Evolutionary conservation across 768 basidiomycete species (phyloP), one percentile per base, ranked within the genome.

Genomic region (Baorangia bicolor): DNA sequence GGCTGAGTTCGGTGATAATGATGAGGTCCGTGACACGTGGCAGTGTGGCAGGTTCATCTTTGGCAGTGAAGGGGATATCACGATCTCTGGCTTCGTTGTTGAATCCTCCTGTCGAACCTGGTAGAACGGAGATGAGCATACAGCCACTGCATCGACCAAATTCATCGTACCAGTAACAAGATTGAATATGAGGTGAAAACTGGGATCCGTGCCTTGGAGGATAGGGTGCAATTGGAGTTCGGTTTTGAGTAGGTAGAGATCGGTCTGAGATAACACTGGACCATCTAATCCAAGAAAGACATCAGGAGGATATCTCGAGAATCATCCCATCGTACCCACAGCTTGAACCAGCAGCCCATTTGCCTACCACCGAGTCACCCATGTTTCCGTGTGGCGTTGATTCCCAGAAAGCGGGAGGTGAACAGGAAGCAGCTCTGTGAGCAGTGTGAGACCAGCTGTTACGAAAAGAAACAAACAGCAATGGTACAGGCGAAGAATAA

Each of bases 211-310:
- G 60, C 80, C 79, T 35, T 77, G 75, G 13, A 94, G 79, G 66
- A 92, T 85, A 5, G 91, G 91, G 62, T 94, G 78, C 31, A 93
- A 66, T 63, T 88, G 82, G 3, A 93, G 77, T 16, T 85, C 81
- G 5, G 83, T 80, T 41, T 81, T 78, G 52, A 94, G 81, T 4
- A 93, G 80, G 69, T 91, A 94, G 14, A 94, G 78, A 65, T 93
- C 91, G 0, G 89, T 91, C 64, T 88, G 88, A 3, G 82, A 81
- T 14, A 93, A 78, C 7, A 92, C 82, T 6, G 91, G 91, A 0
- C 89, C 90, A 70, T 92, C 89, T 92, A 46, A 20, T 39, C 35
- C 39, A 28, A 49, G 31, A 10, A 62, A 49, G 40, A 35, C 1
- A 8, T 48, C 18, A 25, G 46, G 11, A 41, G 8, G 49, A 27